These are phyloP conservation scores for Lentinula aciculospora DNA, from an alignment of 768 basidiomycete genomes.

Conservation along the genomic window DNA sequence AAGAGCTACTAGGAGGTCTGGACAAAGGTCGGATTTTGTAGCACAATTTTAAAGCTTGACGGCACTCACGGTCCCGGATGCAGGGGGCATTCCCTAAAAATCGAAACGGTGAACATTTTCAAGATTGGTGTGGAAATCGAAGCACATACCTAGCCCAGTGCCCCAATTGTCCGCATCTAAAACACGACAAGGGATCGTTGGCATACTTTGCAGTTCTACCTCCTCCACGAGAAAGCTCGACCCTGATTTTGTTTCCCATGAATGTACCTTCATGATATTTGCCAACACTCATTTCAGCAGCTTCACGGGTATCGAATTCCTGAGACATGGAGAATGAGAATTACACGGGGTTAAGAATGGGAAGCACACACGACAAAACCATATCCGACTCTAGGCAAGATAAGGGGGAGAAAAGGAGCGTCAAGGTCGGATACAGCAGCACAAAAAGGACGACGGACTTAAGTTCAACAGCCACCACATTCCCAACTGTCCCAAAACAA, in stretches of 20 bases:
- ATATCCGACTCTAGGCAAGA: constrained; percentile 62
- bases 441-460: constrained; percentile 50
- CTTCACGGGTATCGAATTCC: constrained; percentile 81
- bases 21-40: constrained; percentile 6
- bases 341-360: neutral
- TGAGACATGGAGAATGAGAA: constrained; percentile 21
- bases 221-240: constrained; percentile 81
- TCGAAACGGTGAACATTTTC: neutral
- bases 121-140: neutral
- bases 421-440: constrained; percentile 4
- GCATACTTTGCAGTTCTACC: constrained; percentile 74
- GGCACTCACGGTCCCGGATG: constrained; percentile 44
- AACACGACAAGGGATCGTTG: constrained; percentile 87
- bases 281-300: constrained; percentile 81
- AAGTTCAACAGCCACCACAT: constrained; percentile 70
- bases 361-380: constrained; percentile 75
- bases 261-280: constrained; percentile 89
- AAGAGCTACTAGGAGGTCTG: constrained; percentile 26
- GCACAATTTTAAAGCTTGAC: neutral
- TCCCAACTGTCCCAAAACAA: constrained; percentile 84
- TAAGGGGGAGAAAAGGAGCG: constrained; percentile 10
- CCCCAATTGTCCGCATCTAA: constrained; percentile 79
- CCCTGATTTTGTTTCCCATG: constrained; percentile 90
- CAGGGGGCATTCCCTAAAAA: constrained; percentile 66
- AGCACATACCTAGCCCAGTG: constrained; percentile 80